Evolutionary conservation across 2,329 filamentous ascomycete species (phyloP), one percentile per base, ranked within the genome.

Genomic region (Fusarium torreyae): DNA sequence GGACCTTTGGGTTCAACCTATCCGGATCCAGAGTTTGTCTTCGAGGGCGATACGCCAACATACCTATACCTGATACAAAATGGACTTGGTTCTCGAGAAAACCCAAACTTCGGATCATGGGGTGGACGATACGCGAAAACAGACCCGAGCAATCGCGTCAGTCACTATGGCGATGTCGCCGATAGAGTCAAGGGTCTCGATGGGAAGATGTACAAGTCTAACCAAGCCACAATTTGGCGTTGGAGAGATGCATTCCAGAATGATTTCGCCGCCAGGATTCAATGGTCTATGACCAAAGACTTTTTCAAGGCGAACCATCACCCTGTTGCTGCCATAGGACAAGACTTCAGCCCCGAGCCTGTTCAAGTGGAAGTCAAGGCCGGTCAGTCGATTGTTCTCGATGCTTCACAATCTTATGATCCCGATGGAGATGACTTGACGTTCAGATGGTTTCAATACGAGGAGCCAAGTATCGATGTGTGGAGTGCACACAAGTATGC

Each of bases 371-470:
- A 80, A 14, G 81, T 78, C 0, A 78, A 81, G 48, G 81, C 82
- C 1, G 81, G 80, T 1, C 71, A 76, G 5, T 77, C 74, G 0
- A 69, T 86, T 6, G 76, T 66, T 1, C 75, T 87, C 1, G 83
- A 87, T 60, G 84, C 84, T 1, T 79, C 79, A 1, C 74, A 72
- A 33, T 82, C 81, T 1, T 85, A 84, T 51, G 83, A 86, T 66
- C 83, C 84, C 0, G 83, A 87, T 57, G 76, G 75, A 4, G 79
- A 80, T 51, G 63, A 77, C 7, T 70, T 87, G 17, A 78, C 76
- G 6, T 86, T 83, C 76, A 81, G 80, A 38, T 87, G 85, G 85
- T 85, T 80, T 70, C 84, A 86, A 38, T 87, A 87, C 70, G 61
- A 63, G 14, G 79, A 81, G 43, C 76, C 77, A 1, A 75, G 68